Evolutionary conservation across 1,284 basidiomycete genomes (phyloP), one percentile per base, ranked within the genome.

Genomic region (Malassezia sp.): DNA sequence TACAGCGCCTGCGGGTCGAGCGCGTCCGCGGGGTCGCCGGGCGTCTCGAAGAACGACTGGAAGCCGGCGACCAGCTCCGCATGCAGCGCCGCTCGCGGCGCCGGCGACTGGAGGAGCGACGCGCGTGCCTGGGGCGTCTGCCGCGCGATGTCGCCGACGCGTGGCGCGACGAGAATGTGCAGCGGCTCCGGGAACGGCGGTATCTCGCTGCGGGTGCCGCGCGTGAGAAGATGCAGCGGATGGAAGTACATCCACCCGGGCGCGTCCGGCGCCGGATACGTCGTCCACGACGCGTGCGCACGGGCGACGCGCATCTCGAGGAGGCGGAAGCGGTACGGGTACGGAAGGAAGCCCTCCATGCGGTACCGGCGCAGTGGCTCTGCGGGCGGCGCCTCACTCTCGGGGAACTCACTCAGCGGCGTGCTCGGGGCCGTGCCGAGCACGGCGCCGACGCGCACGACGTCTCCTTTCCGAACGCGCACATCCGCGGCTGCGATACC

Each of bases 171-270:
- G 8, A 22, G 24, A 20, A 41, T 33, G 8, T n/a, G 39, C 5
- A 10, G n/a, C 4, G 39, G 39, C 23, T 41, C 39, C 20, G 28
- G 3, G 10, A 41, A 31, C 21, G 39, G 39, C n/a, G 39, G 39
- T 5, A 33, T 23, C 1, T 9, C 4, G 28, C 29, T 32, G 4
- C 23, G 39, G 20, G 4, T 11, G 5, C 5, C 23, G 28, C 38
- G 27, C 7, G 14, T 6, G 12, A 40, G 30, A 5, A 51, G 51
- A 21, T 60, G 56, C 17, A 60, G 42, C 1, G 63, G 63, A n/a
- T 63, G 53, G 40, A 51, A 61, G 42, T 60, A 66, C 39, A 51
- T 42, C 61, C 61, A 63, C 3, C 59, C 61, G 5, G 28, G 15
- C 18, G 46, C 50, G 28, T 59, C 52, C 4, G 61, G 57, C 12